phyloP scores from a whole-genome alignment of 2,329 filamentous ascomycete species.

The Macrophomina tecta region DNA sequence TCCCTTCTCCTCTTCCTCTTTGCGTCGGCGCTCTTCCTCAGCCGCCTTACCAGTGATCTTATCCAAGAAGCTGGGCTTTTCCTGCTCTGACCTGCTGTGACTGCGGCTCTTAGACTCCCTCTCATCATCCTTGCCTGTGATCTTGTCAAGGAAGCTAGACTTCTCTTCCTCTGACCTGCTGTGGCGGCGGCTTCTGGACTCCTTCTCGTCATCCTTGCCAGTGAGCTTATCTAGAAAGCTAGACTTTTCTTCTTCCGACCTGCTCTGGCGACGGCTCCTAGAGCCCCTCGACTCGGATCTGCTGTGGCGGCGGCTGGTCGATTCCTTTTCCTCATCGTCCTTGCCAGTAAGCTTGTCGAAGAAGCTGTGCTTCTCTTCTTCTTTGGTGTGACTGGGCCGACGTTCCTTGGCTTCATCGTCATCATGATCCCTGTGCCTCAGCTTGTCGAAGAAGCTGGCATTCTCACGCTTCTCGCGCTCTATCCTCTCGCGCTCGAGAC shows the following conservation, averaged over 20 bases:
- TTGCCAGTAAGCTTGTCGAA: slow-evolving; percentile 22
- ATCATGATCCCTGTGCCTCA: slow-evolving; percentile 6
- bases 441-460: slow-evolving; percentile 22
- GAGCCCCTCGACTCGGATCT: slow-evolving; percentile 18
- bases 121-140: slow-evolving; percentile 22
- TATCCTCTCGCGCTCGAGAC: slow-evolving; percentile 18
- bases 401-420: slow-evolving; percentile 19
- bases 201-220: slow-evolving; percentile 13
- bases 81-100: slow-evolving; percentile 10
- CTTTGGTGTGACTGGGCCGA: slow-evolving; percentile 6
- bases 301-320: slow-evolving; percentile 13
- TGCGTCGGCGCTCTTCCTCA: slow-evolving; percentile 20
- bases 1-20: slow-evolving; percentile 24
- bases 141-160: slow-evolving; percentile 14
- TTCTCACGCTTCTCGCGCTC: slow-evolving; percentile 22
- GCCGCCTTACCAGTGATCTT: slow-evolving; percentile 27
- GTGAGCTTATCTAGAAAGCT: slow-evolving; percentile 15
- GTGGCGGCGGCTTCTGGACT: slow-evolving; percentile 5
- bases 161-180: slow-evolving; percentile 3
- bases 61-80: slow-evolving; percentile 27
- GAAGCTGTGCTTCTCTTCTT: slow-evolving; percentile 5
- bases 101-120: slow-evolving; percentile 1
- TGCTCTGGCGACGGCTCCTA: slow-evolving; percentile 9
- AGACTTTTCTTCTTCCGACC: slow-evolving; percentile 3
- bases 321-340: slow-evolving; percentile 8